These are phyloP conservation scores for Graphilbum fragrans DNA, from an alignment of 2,329 filamentous ascomycete species.

Conservation along the genomic window DNA sequence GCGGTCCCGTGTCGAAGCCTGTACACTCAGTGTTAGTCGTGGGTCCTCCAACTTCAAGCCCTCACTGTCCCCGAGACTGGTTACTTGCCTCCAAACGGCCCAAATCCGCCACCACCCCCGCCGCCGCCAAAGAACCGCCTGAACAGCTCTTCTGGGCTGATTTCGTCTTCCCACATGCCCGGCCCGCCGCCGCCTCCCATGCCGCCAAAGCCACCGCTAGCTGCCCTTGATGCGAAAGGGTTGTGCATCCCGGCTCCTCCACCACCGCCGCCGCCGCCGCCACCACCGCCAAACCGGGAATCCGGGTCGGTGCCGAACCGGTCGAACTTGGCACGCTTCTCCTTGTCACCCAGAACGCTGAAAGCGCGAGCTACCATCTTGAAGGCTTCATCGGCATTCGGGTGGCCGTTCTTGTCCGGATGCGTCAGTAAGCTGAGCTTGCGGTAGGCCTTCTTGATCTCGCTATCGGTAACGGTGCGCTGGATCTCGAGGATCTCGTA, in stretches of 20 bases:
- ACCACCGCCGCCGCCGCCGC: slow-evolving; percentile 23
- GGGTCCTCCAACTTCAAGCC: too few relatives aligned
- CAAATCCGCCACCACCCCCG: slow-evolving; percentile 61
- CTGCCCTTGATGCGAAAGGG: slow-evolving; percentile 6
- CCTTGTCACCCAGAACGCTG: slow-evolving; percentile 80
- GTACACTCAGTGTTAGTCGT: too few relatives aligned
- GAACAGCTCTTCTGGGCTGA: slow-evolving; percentile 95
- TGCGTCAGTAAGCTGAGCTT: slow-evolving; percentile 91
- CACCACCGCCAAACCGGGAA: slow-evolving; percentile 59
- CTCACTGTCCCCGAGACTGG: too few relatives aligned
- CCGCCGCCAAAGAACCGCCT: slow-evolving; percentile 87
- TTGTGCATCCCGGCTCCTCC: slow-evolving; percentile 23
- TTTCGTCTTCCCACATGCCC: slow-evolving; percentile 70
- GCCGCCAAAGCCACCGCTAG: slow-evolving; percentile 20
- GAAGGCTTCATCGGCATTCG: slow-evolving; percentile 92
- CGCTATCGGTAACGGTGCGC: slow-evolving; percentile 58
- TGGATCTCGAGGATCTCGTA: slow-evolving; percentile 81
- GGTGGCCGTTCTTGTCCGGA: slow-evolving; percentile 96
- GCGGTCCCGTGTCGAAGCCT: slow-evolving; percentile 66
- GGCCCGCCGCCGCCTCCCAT: slow-evolving; percentile 30
- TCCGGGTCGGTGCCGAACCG: slow-evolving; percentile 87
- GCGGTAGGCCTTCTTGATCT: slow-evolving; percentile 96
- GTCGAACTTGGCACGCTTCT: slow-evolving; percentile 85
- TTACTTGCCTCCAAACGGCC: slow-evolving; percentile 31
- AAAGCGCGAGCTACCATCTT: slow-evolving; percentile 96